Evolutionary conservation across 805 yeast species (phyloP), one percentile per base, ranked within the genome.

Genomic region (Kodamaea neixiangensis): DNA sequence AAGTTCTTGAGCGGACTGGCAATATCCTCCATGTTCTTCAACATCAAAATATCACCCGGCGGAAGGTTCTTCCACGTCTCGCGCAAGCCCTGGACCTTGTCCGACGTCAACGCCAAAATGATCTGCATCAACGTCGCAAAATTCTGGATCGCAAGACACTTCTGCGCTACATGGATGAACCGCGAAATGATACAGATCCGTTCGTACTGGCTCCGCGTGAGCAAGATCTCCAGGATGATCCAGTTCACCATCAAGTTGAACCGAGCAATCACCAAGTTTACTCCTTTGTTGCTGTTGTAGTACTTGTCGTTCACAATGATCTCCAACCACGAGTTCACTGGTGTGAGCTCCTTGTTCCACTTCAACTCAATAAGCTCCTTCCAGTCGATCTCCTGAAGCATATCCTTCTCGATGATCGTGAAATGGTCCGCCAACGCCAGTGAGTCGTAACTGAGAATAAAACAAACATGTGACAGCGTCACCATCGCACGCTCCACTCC

Each of bases 181-280:
- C 93, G 76, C n/a, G 90, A 84, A n/a, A 92, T 80, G 1, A 92
- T 78, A 50, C 81, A 76, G 40, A 83, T 81, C 56, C 93, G 76
- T 57, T 89, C 80, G 2, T 72, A 74, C 20, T 80, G 73, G 40
- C 77, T 72, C 50, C 75, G 76, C 7, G 97, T 89, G 53, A 93
- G 71, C 13, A 90, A 66, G 49, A 94, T 81, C 70, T 93, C 97
- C 0, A 97, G 89, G 31, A 89, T 83, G 38, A 92, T 84, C 98
- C 98, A 93, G 59, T 89, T 89, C 5, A 89, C 92, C 72, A 89
- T 85, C 52, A 93, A 71, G 63, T 93, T 92, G 75, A 92, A 94
- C 53, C 99, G 75, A 0, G 96, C 79, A 37, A 90, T 84, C 10
- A 89, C 90, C 44, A 93, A 70, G 55, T 89, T 89, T 34, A 91